Evolutionary conservation across 129 eudicot species (phyloP), one percentile per base, ranked within the genome.

Genomic region (sunflower (Helianthus annuus)): DNA sequence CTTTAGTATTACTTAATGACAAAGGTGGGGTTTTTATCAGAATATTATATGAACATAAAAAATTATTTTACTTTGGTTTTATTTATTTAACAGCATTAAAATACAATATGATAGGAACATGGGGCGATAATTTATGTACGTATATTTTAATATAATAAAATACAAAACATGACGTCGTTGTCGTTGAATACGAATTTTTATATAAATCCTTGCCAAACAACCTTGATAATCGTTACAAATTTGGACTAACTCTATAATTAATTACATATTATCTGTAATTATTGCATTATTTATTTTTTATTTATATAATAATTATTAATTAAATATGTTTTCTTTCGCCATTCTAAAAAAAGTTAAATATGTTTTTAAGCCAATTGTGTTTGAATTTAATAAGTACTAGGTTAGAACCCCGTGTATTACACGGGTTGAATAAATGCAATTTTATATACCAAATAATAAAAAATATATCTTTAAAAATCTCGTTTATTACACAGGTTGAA

Each of bases 171-270:
- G 77, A 69, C 77, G 71, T 80, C 77, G 79, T 69, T 80, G 84
- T 80, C 84, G 84, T 80, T 75, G 84, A 80, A 80, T 74, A 53
- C 80, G 57, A 68, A 74, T 76, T 62, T 62, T 48, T 66, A 73
- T 73, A 67, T 67, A 67, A 73, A 80, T 54, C 63, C 72, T 80
- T 69, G 76, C 76, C 76, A 63, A 74, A 80, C 84, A 75, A 73
- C 77, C 68, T 80, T 65, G 84, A 74, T 80, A 69, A 68, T 80
- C 76, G 75, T 36, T 69, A 40, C 55, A 69, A 69, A 62, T 80
- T 74, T 74, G 80, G 84, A 74, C 80, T 53, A 80, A 74, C 80
- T 62, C 57, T 42, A 74, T 80, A 61, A 15, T 80, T 74, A 69
- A 80, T 66, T 67, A 51, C 56, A 14, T 3, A 7, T 55, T 55